These are phyloP conservation scores for Theileria luwenshuni DNA, from an alignment of 169 alveolate species.

Conservation along the genomic window DNA sequence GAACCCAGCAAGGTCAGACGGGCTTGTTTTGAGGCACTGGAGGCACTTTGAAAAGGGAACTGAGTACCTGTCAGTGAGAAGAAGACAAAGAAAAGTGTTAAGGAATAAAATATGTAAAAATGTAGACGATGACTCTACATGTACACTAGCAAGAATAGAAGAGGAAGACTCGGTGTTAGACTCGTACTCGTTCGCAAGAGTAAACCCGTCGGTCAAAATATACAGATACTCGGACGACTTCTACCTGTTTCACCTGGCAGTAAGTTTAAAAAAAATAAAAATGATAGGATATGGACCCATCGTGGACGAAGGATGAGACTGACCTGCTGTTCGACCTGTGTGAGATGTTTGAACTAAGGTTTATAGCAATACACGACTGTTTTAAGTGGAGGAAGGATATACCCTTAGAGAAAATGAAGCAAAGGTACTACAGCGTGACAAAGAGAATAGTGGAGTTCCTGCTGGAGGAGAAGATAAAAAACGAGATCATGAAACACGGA, in stretches of 20 bases:
- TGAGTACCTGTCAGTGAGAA: slow-evolving; percentile 40
- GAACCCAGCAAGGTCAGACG: slow-evolving; percentile 77
- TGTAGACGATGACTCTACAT: slow-evolving; percentile 41
- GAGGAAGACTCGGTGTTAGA: slow-evolving; percentile 48
- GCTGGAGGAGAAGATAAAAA: slow-evolving; percentile 78
- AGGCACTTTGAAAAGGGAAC: slow-evolving; percentile 60
- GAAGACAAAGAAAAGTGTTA: slow-evolving; percentile 32
- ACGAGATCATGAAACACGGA: slow-evolving; percentile 76
- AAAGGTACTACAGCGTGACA: slow-evolving; percentile 80
- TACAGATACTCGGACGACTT: slow-evolving; percentile 76
- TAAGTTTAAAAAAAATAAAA: slow-evolving; percentile 11
- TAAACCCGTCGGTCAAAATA: slow-evolving; percentile 72
- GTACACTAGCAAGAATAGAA: slow-evolving; percentile 53
- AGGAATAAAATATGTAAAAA: slow-evolving; percentile 21
- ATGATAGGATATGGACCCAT: slow-evolving; percentile 57
- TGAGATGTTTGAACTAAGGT: slow-evolving; percentile 82
- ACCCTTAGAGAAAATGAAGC: slow-evolving; percentile 81
- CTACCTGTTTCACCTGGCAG: slow-evolving; percentile 59
- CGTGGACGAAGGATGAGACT: slow-evolving; percentile 86
- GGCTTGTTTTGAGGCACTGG: slow-evolving; percentile 75
- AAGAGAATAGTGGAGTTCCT: slow-evolving; percentile 78
- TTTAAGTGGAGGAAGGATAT: slow-evolving; percentile 74
- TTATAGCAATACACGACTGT: slow-evolving; percentile 80
- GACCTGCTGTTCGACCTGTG: slow-evolving; percentile 82
- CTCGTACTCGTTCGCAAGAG: slow-evolving; percentile 72